Evolutionary conservation across 108 stramenopile genomes (phyloP), one percentile per base, ranked within the genome.

Genomic region (Nitzschia putrida): DNA sequence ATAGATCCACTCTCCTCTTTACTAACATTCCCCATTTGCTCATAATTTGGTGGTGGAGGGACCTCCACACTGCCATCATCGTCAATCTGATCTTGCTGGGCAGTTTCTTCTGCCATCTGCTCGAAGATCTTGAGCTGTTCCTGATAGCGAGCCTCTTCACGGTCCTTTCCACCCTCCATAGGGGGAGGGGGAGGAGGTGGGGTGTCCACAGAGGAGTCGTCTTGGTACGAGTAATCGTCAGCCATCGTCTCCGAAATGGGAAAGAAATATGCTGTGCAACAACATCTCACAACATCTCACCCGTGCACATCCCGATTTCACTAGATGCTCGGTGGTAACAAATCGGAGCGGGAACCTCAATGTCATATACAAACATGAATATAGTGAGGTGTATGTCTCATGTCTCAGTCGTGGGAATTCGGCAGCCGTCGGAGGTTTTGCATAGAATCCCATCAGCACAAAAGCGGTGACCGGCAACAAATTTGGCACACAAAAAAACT

Each of bases 11-110:
- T 37, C 29, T 60, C 71, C 0, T 63, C 64, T 14, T 73, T 44
- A 6, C 37, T 20, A 26, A 39, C 65, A 16, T 40, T 45, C 14
- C 64, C 75, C 68, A 69, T 56, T 44, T 47, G 11, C 24, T 34
- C 41, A 40, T 57, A 57, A 11, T 69, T 39, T 16, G 42, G 37
- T 24, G 68, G 56, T 20, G 68, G 68, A 8, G 57, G 55, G 11
- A 69, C 68, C 21, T 69, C 56, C 4, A 69, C 68, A 23, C 68
- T 69, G 26, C 56, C 68, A 13, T 57, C 57, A 26, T 57, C 68
- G 5, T 69, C 56, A 6, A 20, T 56, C 45, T 69, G 42, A 22
- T 67, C 39, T 11, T 40, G 8, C 23, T 69, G 24, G 56, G 25
- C 50, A 56, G 42, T 45, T 38, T 57, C 57, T 21, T 69, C 68